These are phyloP conservation scores for Backusella parvicylindrica DNA, from an alignment of 192 early-diverging fungal species.

Conservation along the genomic window DNA sequence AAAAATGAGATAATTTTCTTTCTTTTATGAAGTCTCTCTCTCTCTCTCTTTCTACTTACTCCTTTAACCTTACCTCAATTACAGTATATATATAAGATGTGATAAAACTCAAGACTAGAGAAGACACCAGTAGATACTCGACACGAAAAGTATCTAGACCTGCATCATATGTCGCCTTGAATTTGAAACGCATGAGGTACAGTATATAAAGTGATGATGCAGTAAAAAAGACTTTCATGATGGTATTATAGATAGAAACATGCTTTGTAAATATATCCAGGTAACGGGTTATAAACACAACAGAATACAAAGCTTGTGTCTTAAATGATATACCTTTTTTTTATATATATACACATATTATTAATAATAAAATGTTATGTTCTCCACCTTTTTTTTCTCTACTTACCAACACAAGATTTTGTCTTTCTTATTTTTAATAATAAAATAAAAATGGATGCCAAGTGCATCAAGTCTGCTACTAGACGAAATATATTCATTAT, in stretches of 20 bases:
- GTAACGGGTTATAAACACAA: constrained; percentile 92
- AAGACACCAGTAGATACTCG: constrained; percentile 78
- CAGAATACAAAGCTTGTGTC: constrained; percentile 86
- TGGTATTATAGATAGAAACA: constrained; percentile 86
- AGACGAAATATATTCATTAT: constrained; percentile 21
- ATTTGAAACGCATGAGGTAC: constrained; percentile 83
- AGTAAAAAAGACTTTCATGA: constrained; percentile 97
- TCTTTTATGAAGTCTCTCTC: constrained; percentile 38
- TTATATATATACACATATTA: constrained; percentile 54
- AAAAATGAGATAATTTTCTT: constrained; percentile 37
- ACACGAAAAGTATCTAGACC: constrained; percentile 88
- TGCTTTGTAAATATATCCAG: constrained; percentile 80
- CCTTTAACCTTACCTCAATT: constrained; percentile 53
- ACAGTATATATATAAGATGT: constrained; percentile 72
- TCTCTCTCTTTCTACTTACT: constrained; percentile 55
- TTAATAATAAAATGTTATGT: constrained; percentile 56
- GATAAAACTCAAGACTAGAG: constrained; percentile 66
- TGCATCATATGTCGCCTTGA: constrained; percentile 92
- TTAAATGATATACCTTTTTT: constrained; percentile 95
- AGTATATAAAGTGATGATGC: constrained; percentile 81
- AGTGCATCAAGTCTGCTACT: constrained; percentile 13
- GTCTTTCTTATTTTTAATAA: constrained; percentile 89
- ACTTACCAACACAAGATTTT: constrained; percentile 78
- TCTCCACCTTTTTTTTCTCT: background rate
- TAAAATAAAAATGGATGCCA: constrained; percentile 51